Evolutionary conservation across 163 green algal species (phyloP).

Genomic region (Chloromonas sp.): DNA sequence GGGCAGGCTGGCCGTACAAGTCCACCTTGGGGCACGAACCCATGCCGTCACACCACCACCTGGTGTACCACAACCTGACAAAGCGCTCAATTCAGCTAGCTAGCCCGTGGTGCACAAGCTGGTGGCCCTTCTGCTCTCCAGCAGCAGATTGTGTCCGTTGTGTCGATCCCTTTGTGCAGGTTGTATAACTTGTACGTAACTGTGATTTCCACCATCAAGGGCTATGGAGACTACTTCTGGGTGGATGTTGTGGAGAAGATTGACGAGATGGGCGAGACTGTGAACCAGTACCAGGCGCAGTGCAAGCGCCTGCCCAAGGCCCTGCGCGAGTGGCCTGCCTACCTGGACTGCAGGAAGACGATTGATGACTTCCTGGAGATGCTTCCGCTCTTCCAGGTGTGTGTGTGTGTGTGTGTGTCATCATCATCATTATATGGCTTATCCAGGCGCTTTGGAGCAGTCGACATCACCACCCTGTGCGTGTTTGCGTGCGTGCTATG

Average conservation of each 20-base stretch:
- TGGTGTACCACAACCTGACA: too few relatives aligned
- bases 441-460: not conserved
- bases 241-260: conserved; percentile 86
- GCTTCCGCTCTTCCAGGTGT: conserved; percentile 76
- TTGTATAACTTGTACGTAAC: conserved; percentile 88
- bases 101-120: conserved; percentile 35
- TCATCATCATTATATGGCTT: too few relatives aligned
- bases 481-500: not conserved
- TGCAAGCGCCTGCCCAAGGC: conserved; percentile 85
- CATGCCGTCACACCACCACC: too few relatives aligned
- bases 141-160: conserved; percentile 52
- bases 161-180: not conserved
- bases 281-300: conserved; percentile 74
- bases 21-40: too few relatives aligned
- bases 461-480: not conserved
- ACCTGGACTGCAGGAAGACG: conserved; percentile 78
- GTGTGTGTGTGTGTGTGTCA: not conserved
- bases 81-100: too few relatives aligned
- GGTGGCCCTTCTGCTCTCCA: conserved; percentile 83
- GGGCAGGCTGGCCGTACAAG: conserved; percentile 64
- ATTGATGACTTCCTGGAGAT: conserved; percentile 90
- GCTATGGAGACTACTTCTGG: conserved; percentile 80
- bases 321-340: conserved; percentile 83
- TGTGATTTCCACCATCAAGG: conserved; percentile 84
- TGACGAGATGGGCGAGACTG: conserved; percentile 72